Base-by-base conservation (phyloP, 2,329 filamentous ascomycete species). In the Aspergillus sp. region DNA sequence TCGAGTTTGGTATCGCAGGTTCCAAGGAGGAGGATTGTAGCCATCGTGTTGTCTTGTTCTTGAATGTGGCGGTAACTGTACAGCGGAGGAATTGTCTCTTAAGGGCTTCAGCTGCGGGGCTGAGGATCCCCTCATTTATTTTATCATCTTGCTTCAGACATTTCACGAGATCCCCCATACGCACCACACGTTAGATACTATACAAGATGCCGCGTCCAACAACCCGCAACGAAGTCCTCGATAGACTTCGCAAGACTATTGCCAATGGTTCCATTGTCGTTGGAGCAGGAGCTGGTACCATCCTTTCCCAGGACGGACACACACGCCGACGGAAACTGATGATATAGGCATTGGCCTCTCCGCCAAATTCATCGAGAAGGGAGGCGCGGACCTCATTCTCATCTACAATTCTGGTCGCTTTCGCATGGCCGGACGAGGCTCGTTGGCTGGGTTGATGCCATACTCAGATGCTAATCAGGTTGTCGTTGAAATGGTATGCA, bases 381-480 rank as follows among this genome's bases (percentile, higher is more conserved):
- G 84, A 33, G 82, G 83, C 51, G 81, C 78, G 12, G 83, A 87
- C 57, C 69, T 88, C 38, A 85, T 88, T 59, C 81, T 86, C 52
- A 77, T 87, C 56, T 87, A 87, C 72, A 87, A 87, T 64, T 83
- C 80, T 33, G 84, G 84, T 0, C 77, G 84, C 3, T 88, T 84
- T 61, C 80, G 84, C 7, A 88, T 88, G 85, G 84, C 83, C 0
- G 84, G 85, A 0, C 73, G 81, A 38, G 84, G 84, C 0, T 86
- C 82, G 0, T 66, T 87, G 9, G 83, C 84, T 0, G 84, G 84
- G 0, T 65, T 86, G 44, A 85, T 86, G 82, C 83, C 84, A 0
- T 87, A 85, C 60, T 80, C 81, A 3, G 83, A 86, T 59, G 83
- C 84, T 4, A 86, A 87, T 57, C 78, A 83, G 51, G 77, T 86